Base-by-base conservation (phyloP, 192 early-diverging fungal species). In the Umbelopsis vinacea region DNA sequence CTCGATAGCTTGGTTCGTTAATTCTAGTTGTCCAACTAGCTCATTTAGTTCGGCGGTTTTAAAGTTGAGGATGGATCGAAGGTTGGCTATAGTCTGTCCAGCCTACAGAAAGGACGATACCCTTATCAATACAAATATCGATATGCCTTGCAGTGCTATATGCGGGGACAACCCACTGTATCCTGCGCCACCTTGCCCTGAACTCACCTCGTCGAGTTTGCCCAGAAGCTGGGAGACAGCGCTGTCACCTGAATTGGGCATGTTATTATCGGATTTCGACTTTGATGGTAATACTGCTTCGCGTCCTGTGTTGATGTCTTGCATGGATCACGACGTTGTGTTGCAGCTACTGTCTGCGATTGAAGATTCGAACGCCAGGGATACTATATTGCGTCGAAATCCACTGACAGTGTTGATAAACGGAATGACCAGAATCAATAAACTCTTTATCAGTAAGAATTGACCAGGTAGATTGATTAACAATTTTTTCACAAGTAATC, bases 11-110 rank as follows among this genome's bases (percentile, higher is more conserved):
- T 78, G 76, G 47, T 74, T 69, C n/a, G 72, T 78, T 17, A 78
- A 26, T 12, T 73, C 72, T 22, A 78, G 52, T 55, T 78, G 76
- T 21, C 55, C 60, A n/a, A 78, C 21, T 5, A 78, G 54, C 54
- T 78, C 68, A 19, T 74, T 73, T 21, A 78, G 37, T 47, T 78
- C 72, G 38, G 63, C 69, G 6, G 76, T 78, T 43, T 78, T 78
- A 11, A 70, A 46, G 8, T 60, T 71, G 12, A 78, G 67, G 24
- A 78, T 67, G 17, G 69, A 70, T 17, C 69, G 68, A 19, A 78
- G 38, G 48, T 78, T 78, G 22, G 71, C 54, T 40, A 78, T 74
- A 4, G 76, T 78, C 45, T 78, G 72, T 47, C 63, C 55, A 3
- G 72, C 76, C 76, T 78, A 66, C 29, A 23, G 17, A 11, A 47